Evolutionary conservation across 371 early-diverging fungal species (phyloP).

Genomic region (Mortierella sp.): DNA sequence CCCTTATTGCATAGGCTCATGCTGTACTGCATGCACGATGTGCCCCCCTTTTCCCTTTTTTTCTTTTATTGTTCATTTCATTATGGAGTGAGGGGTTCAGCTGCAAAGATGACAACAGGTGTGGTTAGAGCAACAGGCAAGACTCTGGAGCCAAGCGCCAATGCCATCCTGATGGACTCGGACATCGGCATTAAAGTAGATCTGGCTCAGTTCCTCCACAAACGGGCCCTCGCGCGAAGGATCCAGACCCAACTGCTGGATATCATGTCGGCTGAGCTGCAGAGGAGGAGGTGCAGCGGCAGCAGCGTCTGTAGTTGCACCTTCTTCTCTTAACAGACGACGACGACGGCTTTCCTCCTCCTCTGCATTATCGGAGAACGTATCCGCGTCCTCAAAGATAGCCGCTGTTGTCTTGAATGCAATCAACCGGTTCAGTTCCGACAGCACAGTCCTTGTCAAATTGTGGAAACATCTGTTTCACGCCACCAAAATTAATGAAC

Average conservation of each 20-base stretch:
- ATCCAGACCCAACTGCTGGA: constrained; percentile 64
- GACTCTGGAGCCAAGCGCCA: constrained; percentile 9
- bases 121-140: constrained; percentile 1
- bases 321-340: too few relatives aligned
- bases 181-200: constrained; percentile 60
- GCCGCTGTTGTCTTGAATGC: constrained; percentile 32
- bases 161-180: background rate
- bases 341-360: background rate
- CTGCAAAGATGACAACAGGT: background rate
- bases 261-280: constrained; percentile 50
- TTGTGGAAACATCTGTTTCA: constrained; percentile 41
- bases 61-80: background rate
- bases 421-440: constrained; percentile 25
- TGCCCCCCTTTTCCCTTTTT: background rate
- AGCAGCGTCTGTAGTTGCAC: background rate
- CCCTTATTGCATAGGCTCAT: too few relatives aligned
- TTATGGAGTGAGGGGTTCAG: too few relatives aligned
- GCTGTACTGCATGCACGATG: too few relatives aligned
- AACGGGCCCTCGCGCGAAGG: constrained; percentile 58
- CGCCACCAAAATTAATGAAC: background rate
- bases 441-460: constrained; percentile 24
- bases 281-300: background rate
- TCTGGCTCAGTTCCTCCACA: constrained; percentile 58
- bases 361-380: background rate
- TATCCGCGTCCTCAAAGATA: constrained; percentile 25